A percentile compares a stretch with the other conserved stretches of the same genome.
phyloP scores from a whole-genome alignment of 2,329 filamentous ascomycete genomes.

The Colletotrichum karsti region DNA sequence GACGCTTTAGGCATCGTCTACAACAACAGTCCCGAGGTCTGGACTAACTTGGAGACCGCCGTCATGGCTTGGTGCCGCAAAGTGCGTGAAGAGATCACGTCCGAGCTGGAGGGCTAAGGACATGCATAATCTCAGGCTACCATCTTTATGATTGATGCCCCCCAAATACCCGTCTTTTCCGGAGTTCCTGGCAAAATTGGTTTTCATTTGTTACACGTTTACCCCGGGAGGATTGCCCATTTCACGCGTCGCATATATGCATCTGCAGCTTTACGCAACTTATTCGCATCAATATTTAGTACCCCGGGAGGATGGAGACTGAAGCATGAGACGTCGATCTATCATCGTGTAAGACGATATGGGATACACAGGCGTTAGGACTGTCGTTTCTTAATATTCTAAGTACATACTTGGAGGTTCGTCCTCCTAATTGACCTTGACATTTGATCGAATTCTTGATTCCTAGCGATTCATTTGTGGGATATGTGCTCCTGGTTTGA shows the following conservation, averaged over 20 bases:
- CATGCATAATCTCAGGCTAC: slow-evolving; percentile 4
- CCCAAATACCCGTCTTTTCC: slow-evolving; percentile 28
- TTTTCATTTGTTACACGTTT: slow-evolving; percentile 7
- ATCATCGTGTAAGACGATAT: not conserved
- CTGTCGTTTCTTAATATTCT: slow-evolving; percentile 6
- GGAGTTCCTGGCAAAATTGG: slow-evolving; percentile 15
- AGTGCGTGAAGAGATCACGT: slow-evolving; percentile 83
- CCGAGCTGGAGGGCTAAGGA: slow-evolving; percentile 58
- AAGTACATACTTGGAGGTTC: slow-evolving; percentile 9
- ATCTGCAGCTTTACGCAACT: not conserved
- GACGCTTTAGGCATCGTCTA: slow-evolving; percentile 90
- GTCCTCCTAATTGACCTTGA: slow-evolving; percentile 7
- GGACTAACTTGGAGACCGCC: slow-evolving; percentile 84
- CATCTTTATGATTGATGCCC: slow-evolving; percentile 28
- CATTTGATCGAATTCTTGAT: not conserved
- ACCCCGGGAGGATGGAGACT: not conserved
- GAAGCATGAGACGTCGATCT: not conserved
- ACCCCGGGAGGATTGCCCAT: slow-evolving; percentile 4
- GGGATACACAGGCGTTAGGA: slow-evolving; percentile 3
- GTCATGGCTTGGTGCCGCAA: slow-evolving; percentile 84
- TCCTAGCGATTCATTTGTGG: too few relatives aligned
- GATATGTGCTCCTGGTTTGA: too few relatives aligned
- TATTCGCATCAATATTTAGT: slow-evolving; percentile 1
- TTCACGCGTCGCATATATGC: slow-evolving; percentile 2
- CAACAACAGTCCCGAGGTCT: slow-evolving; percentile 72